Percentiles rank a stretch among this genome's conserved stretches.
These are phyloP conservation scores for Cephaloascus albidus DNA, from an alignment of 805 yeast species.

Conservation along the genomic window DNA sequence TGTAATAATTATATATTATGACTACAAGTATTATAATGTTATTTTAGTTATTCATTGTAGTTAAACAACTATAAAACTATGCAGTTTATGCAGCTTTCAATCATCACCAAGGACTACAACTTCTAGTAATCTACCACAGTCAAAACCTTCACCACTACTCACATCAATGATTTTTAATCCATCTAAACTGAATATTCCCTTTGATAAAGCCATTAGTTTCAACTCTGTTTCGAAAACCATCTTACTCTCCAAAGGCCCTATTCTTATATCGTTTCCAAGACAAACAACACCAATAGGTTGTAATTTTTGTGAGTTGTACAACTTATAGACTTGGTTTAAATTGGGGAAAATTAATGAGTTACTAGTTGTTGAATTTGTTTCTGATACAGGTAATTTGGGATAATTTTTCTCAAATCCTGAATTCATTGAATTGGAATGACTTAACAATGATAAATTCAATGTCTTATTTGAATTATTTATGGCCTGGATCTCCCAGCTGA, in stretches of 20 bases:
- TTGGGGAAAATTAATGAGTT: conserved; percentile 16
- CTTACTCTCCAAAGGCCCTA: conserved; percentile 54
- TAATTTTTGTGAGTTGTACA: conserved; percentile 26
- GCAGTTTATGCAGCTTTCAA: background rate
- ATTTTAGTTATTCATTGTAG: no score
- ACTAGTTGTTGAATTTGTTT: conserved; percentile 1
- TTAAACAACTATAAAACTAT: no score
- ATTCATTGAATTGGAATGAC: conserved; percentile 16
- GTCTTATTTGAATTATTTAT: conserved; percentile 47
- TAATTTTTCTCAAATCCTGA: conserved; percentile 19
- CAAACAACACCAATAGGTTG: conserved; percentile 50
- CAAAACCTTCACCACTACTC: conserved; percentile 55
- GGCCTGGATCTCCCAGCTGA: conserved; percentile 57
- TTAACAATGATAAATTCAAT: conserved; percentile 42
- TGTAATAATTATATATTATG: no score
- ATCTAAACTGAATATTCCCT: conserved; percentile 55
- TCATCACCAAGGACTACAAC: conserved; percentile 39
- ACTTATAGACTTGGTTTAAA: conserved; percentile 15
- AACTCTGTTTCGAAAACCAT: conserved; percentile 58
- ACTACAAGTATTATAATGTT: no score
- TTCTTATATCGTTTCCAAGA: conserved; percentile 53
- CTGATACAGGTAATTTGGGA: conserved; percentile 18
- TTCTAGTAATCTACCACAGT: conserved; percentile 62
- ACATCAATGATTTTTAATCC: conserved; percentile 62
- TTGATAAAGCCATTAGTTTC: conserved; percentile 48